A percentile compares a stretch with the other conserved stretches of the same genome.
Conservation (phyloP, 1,139 yeast genomes). For the Candida sanyaensis region DNA sequence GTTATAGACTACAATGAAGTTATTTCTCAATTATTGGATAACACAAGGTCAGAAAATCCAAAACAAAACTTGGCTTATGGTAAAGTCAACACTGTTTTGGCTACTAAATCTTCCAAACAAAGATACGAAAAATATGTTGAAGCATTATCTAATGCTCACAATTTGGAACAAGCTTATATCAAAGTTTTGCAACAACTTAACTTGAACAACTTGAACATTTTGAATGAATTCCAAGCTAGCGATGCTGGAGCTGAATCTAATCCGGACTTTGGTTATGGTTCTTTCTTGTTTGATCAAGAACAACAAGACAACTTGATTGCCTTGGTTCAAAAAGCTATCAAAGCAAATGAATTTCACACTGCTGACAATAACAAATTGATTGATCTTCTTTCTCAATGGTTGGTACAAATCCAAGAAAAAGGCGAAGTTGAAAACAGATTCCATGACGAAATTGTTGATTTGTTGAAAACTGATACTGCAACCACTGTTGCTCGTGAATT, state of each 20-base stretch:
- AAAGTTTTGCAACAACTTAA: constrained; percentile 74
- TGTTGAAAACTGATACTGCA: constrained; percentile 44
- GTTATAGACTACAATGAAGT: constrained; percentile 48
- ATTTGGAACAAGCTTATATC: constrained; percentile 76
- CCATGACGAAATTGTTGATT: constrained; percentile 36
- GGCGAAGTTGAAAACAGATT: constrained; percentile 27
- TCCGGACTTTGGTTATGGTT: constrained; percentile 91
- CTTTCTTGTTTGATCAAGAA: constrained; percentile 60
- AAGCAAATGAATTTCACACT: constrained; percentile 48
- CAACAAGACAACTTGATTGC: constrained; percentile 48
- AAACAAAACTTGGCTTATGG: constrained; percentile 69
- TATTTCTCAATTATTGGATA: constrained; percentile 51
- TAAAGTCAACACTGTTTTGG: constrained; percentile 28
- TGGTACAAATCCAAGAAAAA: constrained; percentile 43
- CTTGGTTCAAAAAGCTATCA: constrained; percentile 52
- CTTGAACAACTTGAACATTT: constrained; percentile 44
- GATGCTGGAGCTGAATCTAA: constrained; percentile 49
- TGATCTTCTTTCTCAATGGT: constrained; percentile 70
- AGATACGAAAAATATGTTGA: constrained; percentile 24
- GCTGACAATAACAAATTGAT: constrained; percentile 50
- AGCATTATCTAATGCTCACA: constrained; percentile 47
- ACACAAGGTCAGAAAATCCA: constrained; percentile 56
- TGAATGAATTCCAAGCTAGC: constrained; percentile 49
- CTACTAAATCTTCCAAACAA: constrained; percentile 31
- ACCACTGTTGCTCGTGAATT: constrained; percentile 43